Evolutionary conservation across 2,329 filamentous ascomycete genomes (phyloP), one percentile per base, ranked within the genome.

Genomic region (Nemania serpens): DNA sequence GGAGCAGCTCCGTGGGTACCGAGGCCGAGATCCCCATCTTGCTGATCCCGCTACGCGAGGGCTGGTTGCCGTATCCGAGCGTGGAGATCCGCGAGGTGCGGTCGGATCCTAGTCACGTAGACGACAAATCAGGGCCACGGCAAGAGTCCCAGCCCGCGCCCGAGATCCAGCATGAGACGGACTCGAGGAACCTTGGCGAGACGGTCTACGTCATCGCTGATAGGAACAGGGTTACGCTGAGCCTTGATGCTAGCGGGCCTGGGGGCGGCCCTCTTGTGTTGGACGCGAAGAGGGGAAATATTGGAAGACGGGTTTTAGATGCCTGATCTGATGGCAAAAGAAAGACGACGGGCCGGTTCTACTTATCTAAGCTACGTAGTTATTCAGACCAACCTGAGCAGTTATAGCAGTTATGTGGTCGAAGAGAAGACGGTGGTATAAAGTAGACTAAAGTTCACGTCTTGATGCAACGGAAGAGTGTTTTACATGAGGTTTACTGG

Each of bases 41-140:
- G 55, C 79, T 98, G 10, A 86, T 98, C 12, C 93, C 95, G 0
- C 82, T 97, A 47, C 85, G 89, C 55, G 82, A 91, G 29, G 94
- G 95, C 0, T 87, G 87, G 71, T 76, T 95, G n/a, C 82, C 92
- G 0, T 86, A 93, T 29, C 95, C 95, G 0, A 82, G 77, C 7
- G 81, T 98, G 2, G 93, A 97, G 52, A 89, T 98, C 37, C 86
- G 89, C 46, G 87, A 88, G 73, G 79, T 87, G 7, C 45, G 59
- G 61, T n/a, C 67, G 57, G 56, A 66, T 56, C 25, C 60, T 42
- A 15, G 25, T 3, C 17, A 48, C 25, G 54, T 20, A 37, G 55
- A 22, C 10, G 51, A 6, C 53, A 53, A 17, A 46, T 60, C 17
- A 59, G 41, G 46, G 62, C 13, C 68, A 68, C 33, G 3, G n/a